Base-by-base conservation (phyloP, 2,329 filamentous ascomycete genomes). In the Elsinoe fawcettii region DNA sequence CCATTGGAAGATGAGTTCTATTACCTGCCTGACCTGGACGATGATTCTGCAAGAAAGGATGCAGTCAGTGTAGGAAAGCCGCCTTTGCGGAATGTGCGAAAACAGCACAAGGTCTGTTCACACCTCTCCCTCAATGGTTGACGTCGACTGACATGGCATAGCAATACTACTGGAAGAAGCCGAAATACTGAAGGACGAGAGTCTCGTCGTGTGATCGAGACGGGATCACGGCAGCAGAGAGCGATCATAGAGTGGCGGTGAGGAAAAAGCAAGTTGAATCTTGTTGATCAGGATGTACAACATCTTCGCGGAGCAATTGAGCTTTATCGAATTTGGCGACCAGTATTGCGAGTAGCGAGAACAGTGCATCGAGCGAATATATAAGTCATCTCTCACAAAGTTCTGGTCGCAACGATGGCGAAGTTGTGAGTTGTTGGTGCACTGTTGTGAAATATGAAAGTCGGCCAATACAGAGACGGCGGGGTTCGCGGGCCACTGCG, bases 1-100 rank as follows among this genome's bases (percentile, higher is more conserved):
- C 76, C 86, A 5, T 80, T 99, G 1, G 92, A 99, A 77, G 95
- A 88, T 76, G 91, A 99, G 71, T 97, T 95, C 71, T 97, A 97
- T 73, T 99, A 99, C 67, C 79, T 96, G 6, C 88, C 91, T 0
- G 92, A 97, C 70, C 80, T 84, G 66, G 93, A 99, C 68, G 77
- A 80, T 2, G 90, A 97, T 67, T 80, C 85, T 61, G 82, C 86
- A 67, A 82, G 92, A 59, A 83, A 88, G 54, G 81, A 89, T 56
- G 87, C 90, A 20, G 90, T 96, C 12, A 88, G 89, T 55, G 76
- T 96, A 69, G 81, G 90, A 57, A 96, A 95, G 73, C 92, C 91
- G 43, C 93, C 90, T 65, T 75, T 99, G 66, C 81, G 93, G 63
- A 86, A 85, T 67, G 96, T 93, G 68, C 82, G 93, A 67, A 97